These are phyloP conservation scores for Aspergillus olivimuriae DNA, from an alignment of 495 filamentous ascomycete species.

Conservation along the genomic window DNA sequence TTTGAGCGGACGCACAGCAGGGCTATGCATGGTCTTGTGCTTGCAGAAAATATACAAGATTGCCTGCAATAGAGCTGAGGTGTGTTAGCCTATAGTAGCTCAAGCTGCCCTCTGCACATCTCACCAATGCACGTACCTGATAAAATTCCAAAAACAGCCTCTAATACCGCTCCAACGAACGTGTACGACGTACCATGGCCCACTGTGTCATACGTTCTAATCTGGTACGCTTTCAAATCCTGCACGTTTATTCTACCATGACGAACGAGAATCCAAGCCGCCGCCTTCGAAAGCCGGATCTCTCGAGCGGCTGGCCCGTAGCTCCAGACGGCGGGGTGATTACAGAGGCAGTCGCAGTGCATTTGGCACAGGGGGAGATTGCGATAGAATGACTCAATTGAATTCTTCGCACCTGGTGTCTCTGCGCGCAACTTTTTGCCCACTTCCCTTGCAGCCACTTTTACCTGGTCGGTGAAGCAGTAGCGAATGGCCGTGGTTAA, in stretches of 20 bases:
- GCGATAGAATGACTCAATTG: constrained; percentile 63
- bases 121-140: no score
- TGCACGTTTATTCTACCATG: no score
- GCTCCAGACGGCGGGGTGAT: constrained; percentile 62
- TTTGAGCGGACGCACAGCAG: background rate
- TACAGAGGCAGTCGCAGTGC: constrained; percentile 60
- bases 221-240: no score
- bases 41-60: no score
- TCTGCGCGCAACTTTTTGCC: constrained; percentile 57
- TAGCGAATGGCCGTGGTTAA: constrained; percentile 64
- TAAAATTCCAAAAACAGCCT: no score
- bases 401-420: constrained; percentile 67
- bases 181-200: no score
- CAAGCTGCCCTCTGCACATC: no score
- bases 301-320: constrained; percentile 40
- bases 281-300: constrained; percentile 48
- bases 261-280: no score
- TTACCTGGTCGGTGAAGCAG: constrained; percentile 54
- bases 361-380: constrained; percentile 56
- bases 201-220: no score
- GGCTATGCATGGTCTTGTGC: background rate
- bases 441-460: constrained; percentile 50
- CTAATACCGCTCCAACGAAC: no score
- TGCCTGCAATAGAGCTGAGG: no score
- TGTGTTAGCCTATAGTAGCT: no score